Base-by-base conservation (phyloP, 495 filamentous ascomycete genomes). In the Bathelium albidoporum region DNA sequence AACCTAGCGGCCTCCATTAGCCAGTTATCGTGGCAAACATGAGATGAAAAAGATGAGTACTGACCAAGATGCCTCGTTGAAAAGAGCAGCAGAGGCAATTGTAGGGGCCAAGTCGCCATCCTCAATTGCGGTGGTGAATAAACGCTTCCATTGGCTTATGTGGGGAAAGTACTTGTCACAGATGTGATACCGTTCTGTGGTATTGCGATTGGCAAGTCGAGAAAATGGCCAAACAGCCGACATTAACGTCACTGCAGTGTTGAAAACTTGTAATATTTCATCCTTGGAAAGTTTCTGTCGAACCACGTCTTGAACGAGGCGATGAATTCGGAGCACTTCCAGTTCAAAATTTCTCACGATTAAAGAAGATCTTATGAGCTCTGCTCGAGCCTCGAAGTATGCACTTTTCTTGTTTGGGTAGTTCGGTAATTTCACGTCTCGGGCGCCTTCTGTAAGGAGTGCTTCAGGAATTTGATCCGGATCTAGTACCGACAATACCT, bases 301-400 rank as follows among this genome's bases (percentile, higher is more conserved):
- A 1, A 69, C 52, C 0, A 69, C 64, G 52, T 76, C 72, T 66
- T 75, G 74, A 1, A 77, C 68, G 18, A 74, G 59, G 2, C 73
- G 69, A 66, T 76, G 74, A 7, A 74, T 66, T 10, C 65, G 69
- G 29, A 75, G 52, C 12, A 20, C 10, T 20, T 49, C 24, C 67
- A 62, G 1, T 66, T 58, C 12, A 69, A 5, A 5, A 49, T 49
- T 49, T 49, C 44, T 5, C 5, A 20, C 22, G 22, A 49, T 20
- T 20, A 49, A 49, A 20, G 44, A 49, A 0, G 14, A 20, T 5
- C 14, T 49, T 12, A 49, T 12, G 5, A 49, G n/a, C 10, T 49
- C 44, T 18, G 16, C 22, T 20, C 44, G 16, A 18, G n/a, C 44
- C 14, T 12, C 22, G 5, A 5, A 18, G n/a, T 49, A 49, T 5